These are phyloP conservation scores for Lasiodiplodia sp. DNA, from an alignment of 2,329 filamentous ascomycete genomes.

Conservation along the genomic window DNA sequence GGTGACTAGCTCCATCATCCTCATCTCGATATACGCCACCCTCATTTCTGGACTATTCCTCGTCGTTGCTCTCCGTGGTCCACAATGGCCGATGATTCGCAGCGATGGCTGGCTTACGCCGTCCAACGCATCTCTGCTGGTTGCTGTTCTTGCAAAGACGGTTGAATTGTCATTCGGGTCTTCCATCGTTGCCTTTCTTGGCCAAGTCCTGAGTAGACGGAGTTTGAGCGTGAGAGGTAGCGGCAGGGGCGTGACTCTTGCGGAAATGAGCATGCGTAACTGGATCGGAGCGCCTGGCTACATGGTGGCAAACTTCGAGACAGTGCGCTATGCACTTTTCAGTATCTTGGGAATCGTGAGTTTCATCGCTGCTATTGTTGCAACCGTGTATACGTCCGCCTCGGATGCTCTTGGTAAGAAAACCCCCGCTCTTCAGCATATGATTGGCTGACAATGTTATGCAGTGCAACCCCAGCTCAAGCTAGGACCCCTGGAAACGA, in stretches of 20 bases:
- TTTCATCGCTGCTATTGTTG: conserved; percentile 68
- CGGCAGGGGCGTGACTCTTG: conserved; percentile 72
- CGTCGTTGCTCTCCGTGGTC: conserved; percentile 66
- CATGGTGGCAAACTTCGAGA: conserved; percentile 72
- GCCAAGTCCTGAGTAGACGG: conserved; percentile 75
- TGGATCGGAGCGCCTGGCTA: conserved; percentile 73
- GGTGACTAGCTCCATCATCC: conserved; percentile 39
- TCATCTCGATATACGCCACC: conserved; percentile 68
- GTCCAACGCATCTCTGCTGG: conserved; percentile 70
- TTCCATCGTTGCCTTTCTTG: conserved; percentile 76
- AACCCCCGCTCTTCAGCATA: not conserved
- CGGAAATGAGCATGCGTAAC: conserved; percentile 78
- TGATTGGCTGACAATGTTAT: not conserved
- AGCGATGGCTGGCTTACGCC: conserved; percentile 62
- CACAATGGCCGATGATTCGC: conserved; percentile 68
- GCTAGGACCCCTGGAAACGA: conserved; percentile 60
- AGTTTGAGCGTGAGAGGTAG: conserved; percentile 63
- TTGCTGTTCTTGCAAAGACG: conserved; percentile 75
- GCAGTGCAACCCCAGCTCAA: conserved; percentile 73
- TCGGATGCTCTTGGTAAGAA: conserved; percentile 68
- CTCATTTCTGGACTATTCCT: conserved; percentile 72
- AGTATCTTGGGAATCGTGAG: conserved; percentile 71
- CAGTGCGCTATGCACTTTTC: conserved; percentile 67
- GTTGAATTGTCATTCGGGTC: conserved; percentile 82
- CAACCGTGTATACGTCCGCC: conserved; percentile 78